Percentiles rank a stretch among this genome's conserved stretches.
Evolutionary conservation across 768 basidiomycete species (phyloP).

Genomic region (Leccinellum luteum): DNA sequence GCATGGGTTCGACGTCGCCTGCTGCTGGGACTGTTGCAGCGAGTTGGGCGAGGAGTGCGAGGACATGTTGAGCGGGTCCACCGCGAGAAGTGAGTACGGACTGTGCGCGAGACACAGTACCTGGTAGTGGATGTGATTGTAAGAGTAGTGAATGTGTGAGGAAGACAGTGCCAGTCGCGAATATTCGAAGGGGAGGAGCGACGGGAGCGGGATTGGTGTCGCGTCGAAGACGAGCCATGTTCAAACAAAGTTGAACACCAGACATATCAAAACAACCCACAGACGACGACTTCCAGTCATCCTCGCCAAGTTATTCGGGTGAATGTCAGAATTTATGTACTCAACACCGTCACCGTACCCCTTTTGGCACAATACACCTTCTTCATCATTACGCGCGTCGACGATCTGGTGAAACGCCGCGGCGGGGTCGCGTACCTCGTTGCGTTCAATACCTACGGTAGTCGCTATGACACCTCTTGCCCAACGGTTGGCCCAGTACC

Average conservation of each 20-base stretch:
- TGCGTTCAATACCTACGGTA: no score
- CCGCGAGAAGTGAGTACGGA: slow-evolving; percentile 66
- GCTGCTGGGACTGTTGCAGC: slow-evolving; percentile 25
- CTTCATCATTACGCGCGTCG: no score
- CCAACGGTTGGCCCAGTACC: no score
- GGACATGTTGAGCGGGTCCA: slow-evolving; percentile 68
- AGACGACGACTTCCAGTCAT: no score
- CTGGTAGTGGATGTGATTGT: slow-evolving; percentile 55
- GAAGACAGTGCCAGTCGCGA: slow-evolving; percentile 81
- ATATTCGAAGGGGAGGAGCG: slow-evolving; percentile 50
- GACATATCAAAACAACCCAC: neutral
- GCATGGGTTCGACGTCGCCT: slow-evolving; percentile 45
- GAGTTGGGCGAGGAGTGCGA: slow-evolving; percentile 76
- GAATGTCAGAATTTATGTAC: no score
- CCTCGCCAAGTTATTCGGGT: no score
- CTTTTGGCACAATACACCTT: no score
- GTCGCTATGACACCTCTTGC: no score
- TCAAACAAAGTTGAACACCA: neutral
- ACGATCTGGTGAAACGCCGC: no score
- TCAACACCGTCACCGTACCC: no score
- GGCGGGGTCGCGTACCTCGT: no score
- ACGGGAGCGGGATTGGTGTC: slow-evolving; percentile 21
- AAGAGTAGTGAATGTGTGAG: slow-evolving; percentile 69
- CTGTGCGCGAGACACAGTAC: slow-evolving; percentile 65
- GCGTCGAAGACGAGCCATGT: slow-evolving; percentile 29